Conservation (phyloP, 208 protist genomes). For the Chromosphaera perkinsii region DNA sequence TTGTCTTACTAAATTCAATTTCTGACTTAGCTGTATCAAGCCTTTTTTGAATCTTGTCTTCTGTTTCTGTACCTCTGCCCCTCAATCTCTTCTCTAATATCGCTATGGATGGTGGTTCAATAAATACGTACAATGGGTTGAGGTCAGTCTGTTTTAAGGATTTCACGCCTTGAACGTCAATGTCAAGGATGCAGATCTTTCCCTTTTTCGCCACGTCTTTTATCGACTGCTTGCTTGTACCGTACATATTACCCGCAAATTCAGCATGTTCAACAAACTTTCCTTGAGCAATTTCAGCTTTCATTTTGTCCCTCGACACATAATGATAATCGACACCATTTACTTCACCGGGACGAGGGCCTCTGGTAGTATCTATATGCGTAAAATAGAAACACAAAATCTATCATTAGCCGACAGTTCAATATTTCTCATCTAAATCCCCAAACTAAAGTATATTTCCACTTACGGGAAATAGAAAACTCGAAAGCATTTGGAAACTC, state of each 20-base stretch:
- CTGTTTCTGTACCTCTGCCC: slow-evolving; percentile 50
- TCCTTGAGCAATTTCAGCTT: slow-evolving; percentile 21
- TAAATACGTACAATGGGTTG: slow-evolving; percentile 35
- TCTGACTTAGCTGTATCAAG: slow-evolving; percentile 32
- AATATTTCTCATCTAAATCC: not conserved
- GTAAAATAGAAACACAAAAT: not conserved
- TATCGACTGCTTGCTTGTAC: slow-evolving; percentile 45
- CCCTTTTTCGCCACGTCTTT: slow-evolving; percentile 20
- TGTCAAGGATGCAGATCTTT: slow-evolving; percentile 54
- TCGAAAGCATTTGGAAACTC: slow-evolving; percentile 37
- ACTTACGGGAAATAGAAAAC: slow-evolving; percentile 39
- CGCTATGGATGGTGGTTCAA: slow-evolving; percentile 41
- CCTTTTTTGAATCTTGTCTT: slow-evolving; percentile 35
- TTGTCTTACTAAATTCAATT: slow-evolving; percentile 17
- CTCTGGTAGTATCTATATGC: slow-evolving; percentile 47
- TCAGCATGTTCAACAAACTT: slow-evolving; percentile 48
- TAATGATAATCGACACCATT: slow-evolving; percentile 54
- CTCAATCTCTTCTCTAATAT: slow-evolving; percentile 49
- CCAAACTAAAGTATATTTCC: not conserved
- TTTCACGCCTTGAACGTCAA: slow-evolving; percentile 50
- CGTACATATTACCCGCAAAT: slow-evolving; percentile 59
- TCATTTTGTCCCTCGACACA: slow-evolving; percentile 18
- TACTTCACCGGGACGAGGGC: slow-evolving; percentile 43
- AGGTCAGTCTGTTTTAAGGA: slow-evolving; percentile 30
- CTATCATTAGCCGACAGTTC: not conserved